Conservation (phyloP, 768 basidiomycete genomes). For the Saitozyma podzolica region DNA sequence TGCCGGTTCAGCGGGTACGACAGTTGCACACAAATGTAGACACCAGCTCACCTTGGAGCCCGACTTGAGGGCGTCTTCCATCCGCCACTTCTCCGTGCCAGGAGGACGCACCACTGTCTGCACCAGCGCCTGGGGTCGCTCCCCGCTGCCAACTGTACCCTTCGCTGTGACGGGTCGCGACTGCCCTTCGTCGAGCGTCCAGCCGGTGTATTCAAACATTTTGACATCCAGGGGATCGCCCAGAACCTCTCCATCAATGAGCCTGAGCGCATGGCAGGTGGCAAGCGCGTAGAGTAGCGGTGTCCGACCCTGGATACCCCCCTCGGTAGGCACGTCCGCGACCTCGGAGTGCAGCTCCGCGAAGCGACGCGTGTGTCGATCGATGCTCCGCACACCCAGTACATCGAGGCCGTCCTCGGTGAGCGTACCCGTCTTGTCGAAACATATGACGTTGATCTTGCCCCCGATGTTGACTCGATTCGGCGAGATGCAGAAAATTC, state of each 20-base stretch:
- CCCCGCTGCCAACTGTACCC: slow-evolving; percentile 24
- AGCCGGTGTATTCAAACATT: slow-evolving; percentile 97
- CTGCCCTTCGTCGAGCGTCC: slow-evolving; percentile 95
- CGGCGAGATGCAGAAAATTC: slow-evolving; percentile 95
- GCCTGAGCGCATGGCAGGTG: slow-evolving; percentile 93
- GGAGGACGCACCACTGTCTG: slow-evolving; percentile 96
- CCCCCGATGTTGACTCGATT: slow-evolving; percentile 92
- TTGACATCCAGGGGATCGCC: slow-evolving; percentile 95
- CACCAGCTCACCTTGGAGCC: slow-evolving; percentile 65
- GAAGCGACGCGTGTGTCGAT: slow-evolving; percentile 71
- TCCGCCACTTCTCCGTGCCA: slow-evolving; percentile 80
- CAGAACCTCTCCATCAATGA: slow-evolving; percentile 79
- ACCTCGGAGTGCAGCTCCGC: slow-evolving; percentile 86
- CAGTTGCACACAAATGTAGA: background rate
- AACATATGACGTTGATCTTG: slow-evolving; percentile 94
- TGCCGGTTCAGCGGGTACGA: slow-evolving; percentile 48
- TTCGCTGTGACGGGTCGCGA: slow-evolving; percentile 58
- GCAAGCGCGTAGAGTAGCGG: slow-evolving; percentile 88
- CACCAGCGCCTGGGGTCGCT: slow-evolving; percentile 77
- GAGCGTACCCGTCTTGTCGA: slow-evolving; percentile 98
- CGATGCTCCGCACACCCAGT: slow-evolving; percentile 83
- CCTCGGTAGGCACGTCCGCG: slow-evolving; percentile 72
- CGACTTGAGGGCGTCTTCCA: slow-evolving; percentile 91
- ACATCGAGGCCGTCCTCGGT: slow-evolving; percentile 98
- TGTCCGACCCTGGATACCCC: slow-evolving; percentile 64